Evolutionary conservation across 78 protist genomes (phyloP), one percentile per base, ranked within the genome.

Genomic region (slime mould (Dictyostelium discoideum)): DNA sequence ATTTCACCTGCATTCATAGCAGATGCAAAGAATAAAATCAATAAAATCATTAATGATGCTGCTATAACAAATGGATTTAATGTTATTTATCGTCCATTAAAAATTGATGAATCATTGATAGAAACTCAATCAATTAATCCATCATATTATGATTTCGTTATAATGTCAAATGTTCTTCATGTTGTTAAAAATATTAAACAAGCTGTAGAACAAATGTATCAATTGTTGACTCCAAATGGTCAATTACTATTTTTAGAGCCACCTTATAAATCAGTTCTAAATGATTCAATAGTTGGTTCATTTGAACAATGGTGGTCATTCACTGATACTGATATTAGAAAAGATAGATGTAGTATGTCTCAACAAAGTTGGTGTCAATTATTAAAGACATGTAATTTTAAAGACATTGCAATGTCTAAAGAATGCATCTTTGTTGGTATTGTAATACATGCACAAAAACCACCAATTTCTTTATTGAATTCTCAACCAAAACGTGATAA

Each of bases 111-210:
- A 6, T 2, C 9, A 8, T 42, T 78, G 1, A 22, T 78, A n/a
- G n/a, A 16, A 42, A 20, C 42, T 2, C 69, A 81, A 81, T 14
- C 13, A 48, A 7, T 81, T 13, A 48, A 48, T 50, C 60, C 60
- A 26, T 48, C 39, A 2, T 81, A 46, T 13, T 81, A 81, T 81
- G 85, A 81, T 40, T 81, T 48, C 32, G 24, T 81, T 24, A 48
- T 50, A 26, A 42, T 81, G 85, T 26, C 69, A 10, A 81, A 81
- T 81, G 85, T 81, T 26, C 11, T 81, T n/a, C 72, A 81, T 50
- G 18, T 26, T 24, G 42, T 26, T 2, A 48, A 73, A 14, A 9
- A 73, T 32, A 14, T 32, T 0, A 13, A 11, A 32, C 1, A 10
- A 3, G 44, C 22, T 3, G 5, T 73, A 10, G 44, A 73, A 26